These are phyloP conservation scores for Lycium barbarum DNA, from an alignment of 257 asterid genomes.

Conservation along the genomic window DNA sequence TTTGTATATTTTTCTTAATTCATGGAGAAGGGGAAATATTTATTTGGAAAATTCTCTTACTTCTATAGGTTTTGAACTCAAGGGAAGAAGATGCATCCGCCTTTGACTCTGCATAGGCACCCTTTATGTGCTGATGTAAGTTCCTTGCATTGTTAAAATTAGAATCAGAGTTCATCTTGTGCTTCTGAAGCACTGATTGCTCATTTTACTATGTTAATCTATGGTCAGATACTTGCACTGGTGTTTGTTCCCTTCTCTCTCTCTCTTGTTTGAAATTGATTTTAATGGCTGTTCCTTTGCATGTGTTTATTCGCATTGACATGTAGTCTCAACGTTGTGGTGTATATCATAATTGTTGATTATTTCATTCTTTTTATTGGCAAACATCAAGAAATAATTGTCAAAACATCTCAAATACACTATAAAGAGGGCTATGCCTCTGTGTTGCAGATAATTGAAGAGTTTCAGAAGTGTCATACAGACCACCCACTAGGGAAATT, in stretches of 20 bases:
- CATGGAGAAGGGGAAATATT: not conserved
- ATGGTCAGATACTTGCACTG: not conserved
- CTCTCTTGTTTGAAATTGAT: not conserved
- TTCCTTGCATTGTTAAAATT: constrained; percentile 20
- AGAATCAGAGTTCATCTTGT: not conserved
- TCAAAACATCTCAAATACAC: constrained; percentile 3
- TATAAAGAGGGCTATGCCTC: not conserved
- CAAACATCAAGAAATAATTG: not conserved
- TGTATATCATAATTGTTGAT: constrained; percentile 11
- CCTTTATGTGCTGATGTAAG: constrained; percentile 86
- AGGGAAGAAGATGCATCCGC: constrained; percentile 68
- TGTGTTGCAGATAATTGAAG: constrained; percentile 60
- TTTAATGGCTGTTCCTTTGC: not conserved
- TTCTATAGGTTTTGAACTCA: constrained; percentile 26
- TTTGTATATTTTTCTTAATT: not conserved
- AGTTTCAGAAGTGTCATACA: constrained; percentile 73
- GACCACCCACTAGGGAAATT: constrained; percentile 84
- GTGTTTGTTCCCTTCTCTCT: not conserved
- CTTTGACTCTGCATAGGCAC: constrained; percentile 72
- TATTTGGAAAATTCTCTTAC: not conserved
- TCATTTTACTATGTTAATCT: not conserved
- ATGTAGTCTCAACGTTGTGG: not conserved
- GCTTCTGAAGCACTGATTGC: not conserved
- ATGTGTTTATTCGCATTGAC: not conserved
- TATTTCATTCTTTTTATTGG: constrained; percentile 2